These are phyloP conservation scores for Globisporangium iwayamae DNA, from an alignment of 352 stramenopile species.

Conservation along the genomic window DNA sequence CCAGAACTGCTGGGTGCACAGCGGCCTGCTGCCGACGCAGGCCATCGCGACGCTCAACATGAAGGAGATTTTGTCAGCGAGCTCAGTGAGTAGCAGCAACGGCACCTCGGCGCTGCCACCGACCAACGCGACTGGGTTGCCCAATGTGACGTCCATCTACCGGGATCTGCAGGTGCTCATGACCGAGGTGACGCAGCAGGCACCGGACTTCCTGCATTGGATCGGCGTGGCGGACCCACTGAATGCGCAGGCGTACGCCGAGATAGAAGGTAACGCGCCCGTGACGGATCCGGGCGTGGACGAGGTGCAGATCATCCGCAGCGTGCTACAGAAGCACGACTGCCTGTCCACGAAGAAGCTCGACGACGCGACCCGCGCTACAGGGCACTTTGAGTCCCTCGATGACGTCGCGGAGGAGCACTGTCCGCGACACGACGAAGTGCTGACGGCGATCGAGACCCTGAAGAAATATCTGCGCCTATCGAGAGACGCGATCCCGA, in stretches of 20 bases:
- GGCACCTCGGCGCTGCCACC: neutral
- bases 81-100: neutral
- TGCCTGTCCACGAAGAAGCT: constrained; percentile 64
- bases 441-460: constrained; percentile 53
- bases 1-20: constrained; percentile 71
- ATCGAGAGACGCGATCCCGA: constrained; percentile 39
- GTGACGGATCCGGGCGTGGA: constrained; percentile 78
- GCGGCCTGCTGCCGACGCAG: constrained; percentile 62
- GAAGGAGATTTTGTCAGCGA: constrained; percentile 38
- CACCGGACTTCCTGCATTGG: constrained; percentile 74
- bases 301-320: constrained; percentile 80
- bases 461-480: constrained; percentile 79
- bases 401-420: constrained; percentile 49
- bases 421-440: constrained; percentile 48
- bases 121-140: constrained; percentile 25
- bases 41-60: constrained; percentile 65
- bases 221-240: constrained; percentile 53
- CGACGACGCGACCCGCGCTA: constrained; percentile 46
- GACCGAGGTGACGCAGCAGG: constrained; percentile 46
- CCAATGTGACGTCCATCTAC: constrained; percentile 38
- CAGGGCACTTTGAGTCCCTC: constrained; percentile 45
- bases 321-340: constrained; percentile 78
- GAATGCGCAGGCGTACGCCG: constrained; percentile 60
- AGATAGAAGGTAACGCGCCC: constrained; percentile 73
- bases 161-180: constrained; percentile 60